Base-by-base conservation (phyloP, 2,329 filamentous ascomycete species). In the Metarhizium humberi region DNA sequence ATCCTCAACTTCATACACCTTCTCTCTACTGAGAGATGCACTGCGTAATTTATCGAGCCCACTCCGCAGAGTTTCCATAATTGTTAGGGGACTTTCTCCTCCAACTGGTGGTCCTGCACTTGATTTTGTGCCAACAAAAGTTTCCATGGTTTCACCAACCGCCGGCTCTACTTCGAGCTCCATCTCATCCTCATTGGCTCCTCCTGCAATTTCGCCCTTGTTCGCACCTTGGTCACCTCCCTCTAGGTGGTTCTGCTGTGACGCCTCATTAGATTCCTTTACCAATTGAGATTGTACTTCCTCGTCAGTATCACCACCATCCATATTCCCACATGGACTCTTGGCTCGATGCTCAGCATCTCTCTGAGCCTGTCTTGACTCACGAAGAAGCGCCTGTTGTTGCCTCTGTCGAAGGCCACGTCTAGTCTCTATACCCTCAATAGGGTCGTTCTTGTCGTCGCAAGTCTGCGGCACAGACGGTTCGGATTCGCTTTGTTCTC, bases 1-100 rank as follows among this genome's bases (percentile, higher is more conserved):
- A 65, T 92, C 86, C 64, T 94, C 89, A 60, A 94, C 78, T 66
- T 86, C 78, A 57, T 84, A 78, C 53, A 90, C 81, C 58, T 89
- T 84, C 11, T 80, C 75, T 11, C 81, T 77, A 16, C 82, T 82
- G 46, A 95, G 70, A 16, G 79, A 75, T 25, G 84, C 75, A 32
- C 71, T 73, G 54, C 78, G 79, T 56, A 91, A 74, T 59, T 83
- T 78, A 20, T 76, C 74, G 29, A 94, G 69, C 0, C 70, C 69
- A 38, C 61, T 66, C 25, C 67, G 66, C 34, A 74, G 61, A 32
- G 67, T 64, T 16, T 63, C 59, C 57, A 73, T 61, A 45, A 74
- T 67, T 4, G 62, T 59, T 36, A 46, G 51, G 10, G 62, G 53
- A 40, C 59, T 61, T 52, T 55, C 55, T 29, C 54, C 54, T n/a